Evolutionary conservation across 73 alveolate species (phyloP), one percentile per base, ranked within the genome.

Genomic region (Halteria grandinella): DNA sequence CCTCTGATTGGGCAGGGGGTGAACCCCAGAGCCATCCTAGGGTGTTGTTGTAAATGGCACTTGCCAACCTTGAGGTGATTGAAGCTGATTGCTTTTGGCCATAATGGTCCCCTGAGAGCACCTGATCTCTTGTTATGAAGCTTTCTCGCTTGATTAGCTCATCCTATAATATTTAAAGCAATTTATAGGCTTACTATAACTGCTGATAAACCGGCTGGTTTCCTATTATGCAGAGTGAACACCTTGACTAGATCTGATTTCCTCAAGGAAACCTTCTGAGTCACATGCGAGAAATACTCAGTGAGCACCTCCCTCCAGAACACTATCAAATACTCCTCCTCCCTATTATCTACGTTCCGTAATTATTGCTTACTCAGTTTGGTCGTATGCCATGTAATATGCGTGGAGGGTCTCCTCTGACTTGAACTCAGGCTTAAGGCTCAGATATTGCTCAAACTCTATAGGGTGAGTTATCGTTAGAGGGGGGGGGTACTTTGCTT

Each of bases 241-340:
- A 66, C 50, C 31, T 66, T 66, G 5, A 66, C 47, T n/a, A 66
- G 2, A 28, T 44, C 63, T 45, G 17, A 3, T 47, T 66, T 44
- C 28, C 25, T 66, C 18, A 45, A 44, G n/a, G 50, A 18, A 3
- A 66, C 15, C 18, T 20, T 27, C 8, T 45, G 6, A 44, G 49
- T 6, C 8, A 66, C 80, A 27, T n/a, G 47, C 31, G 23, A 53
- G 47, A 45, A 66, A 21, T 23, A 66, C 32, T 66, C 80, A 21
- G 32, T 27, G 23, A 66, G 55, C 17, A 29, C 34, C 43, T 66
- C 80, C n/a, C 66, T 20, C 80, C 80, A 66, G 31, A 66, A 66
- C 25, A 66, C 37, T 57, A 66, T 12, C 2, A 51, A 15, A 47
- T 66, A 66, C 29, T 66, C 80, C 28, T 66, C 80, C 32, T 66